phyloP scores from a whole-genome alignment of 306 rosid genomes.

The Cucurbita argyrosperma region DNA sequence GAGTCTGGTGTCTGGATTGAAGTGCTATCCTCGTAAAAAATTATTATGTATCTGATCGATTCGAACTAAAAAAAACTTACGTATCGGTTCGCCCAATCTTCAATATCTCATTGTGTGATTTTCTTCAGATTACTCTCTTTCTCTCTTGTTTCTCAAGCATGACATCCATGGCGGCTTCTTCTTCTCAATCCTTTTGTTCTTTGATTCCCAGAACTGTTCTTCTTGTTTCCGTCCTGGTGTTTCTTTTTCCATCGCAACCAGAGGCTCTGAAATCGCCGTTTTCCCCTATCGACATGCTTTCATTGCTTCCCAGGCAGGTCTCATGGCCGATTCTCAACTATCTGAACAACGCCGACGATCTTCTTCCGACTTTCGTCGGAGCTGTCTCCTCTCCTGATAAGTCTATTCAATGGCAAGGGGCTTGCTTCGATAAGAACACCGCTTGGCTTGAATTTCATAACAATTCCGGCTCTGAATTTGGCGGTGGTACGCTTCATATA shows the following conservation, averaged over 20 bases:
- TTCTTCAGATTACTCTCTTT: background rate
- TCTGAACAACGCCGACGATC: constrained; percentile 57
- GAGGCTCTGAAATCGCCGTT: constrained; percentile 24
- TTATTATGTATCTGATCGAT: too few relatives aligned
- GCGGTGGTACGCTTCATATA: constrained; percentile 91
- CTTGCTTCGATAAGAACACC: constrained; percentile 59
- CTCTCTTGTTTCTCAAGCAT: background rate
- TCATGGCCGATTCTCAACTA: constrained; percentile 76
- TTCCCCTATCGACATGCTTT: constrained; percentile 53
- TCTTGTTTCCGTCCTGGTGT: background rate
- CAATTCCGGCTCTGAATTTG: constrained; percentile 38
- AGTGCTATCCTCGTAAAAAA: too few relatives aligned
- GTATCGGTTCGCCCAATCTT: background rate
- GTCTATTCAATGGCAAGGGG: constrained; percentile 47
- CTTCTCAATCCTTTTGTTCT: background rate
- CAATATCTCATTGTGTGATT: background rate
- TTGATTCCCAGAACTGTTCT: background rate
- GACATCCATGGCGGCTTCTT: background rate
- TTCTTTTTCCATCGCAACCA: background rate
- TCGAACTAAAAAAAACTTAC: too few relatives aligned
- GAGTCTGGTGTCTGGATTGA: too few relatives aligned
- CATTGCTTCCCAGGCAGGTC: constrained; percentile 58
- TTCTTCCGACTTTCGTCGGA: constrained; percentile 70
- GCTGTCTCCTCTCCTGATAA: constrained; percentile 37
- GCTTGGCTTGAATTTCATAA: constrained; percentile 90